phyloP scores from a whole-genome alignment of 1,139 yeast genomes.

The Lipomyces yarrowii region DNA sequence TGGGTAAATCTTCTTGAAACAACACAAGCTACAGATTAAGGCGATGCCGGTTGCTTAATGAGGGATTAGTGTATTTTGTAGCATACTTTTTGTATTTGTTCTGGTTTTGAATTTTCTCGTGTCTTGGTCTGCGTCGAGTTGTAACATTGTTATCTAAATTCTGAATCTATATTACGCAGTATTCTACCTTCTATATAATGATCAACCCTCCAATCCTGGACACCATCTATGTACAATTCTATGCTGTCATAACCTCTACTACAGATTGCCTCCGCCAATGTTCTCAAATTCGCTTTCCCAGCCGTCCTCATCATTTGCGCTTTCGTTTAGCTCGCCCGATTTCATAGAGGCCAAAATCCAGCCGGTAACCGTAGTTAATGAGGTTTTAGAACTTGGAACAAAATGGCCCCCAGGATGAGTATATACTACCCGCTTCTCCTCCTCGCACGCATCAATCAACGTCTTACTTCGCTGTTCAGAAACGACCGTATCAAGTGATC shows the following conservation, averaged over 20 bases:
- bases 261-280: conserved; percentile 41
- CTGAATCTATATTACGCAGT: neutral
- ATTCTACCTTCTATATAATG: neutral
- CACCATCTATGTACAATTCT: neutral
- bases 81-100: neutral
- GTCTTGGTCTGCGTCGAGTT: neutral
- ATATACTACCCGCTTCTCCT: conserved; percentile 52
- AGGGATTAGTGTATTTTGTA: neutral
- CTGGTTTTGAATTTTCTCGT: neutral
- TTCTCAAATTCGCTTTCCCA: conserved; percentile 48
- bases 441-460: conserved; percentile 58
- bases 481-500: conserved; percentile 87
- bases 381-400: conserved; percentile 54
- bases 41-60: neutral
- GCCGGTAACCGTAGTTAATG: conserved; percentile 16
- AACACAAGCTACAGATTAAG: neutral
- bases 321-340: conserved; percentile 36
- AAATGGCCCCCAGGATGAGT: conserved; percentile 87
- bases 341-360: conserved; percentile 29
- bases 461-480: conserved; percentile 67
- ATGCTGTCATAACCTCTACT: neutral
- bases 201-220: neutral
- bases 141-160: neutral
- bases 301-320: conserved; percentile 42
- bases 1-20: conserved; percentile 2